phyloP scores from a whole-genome alignment of 75 land plant genomes.

The Pinus albicaulis region DNA sequence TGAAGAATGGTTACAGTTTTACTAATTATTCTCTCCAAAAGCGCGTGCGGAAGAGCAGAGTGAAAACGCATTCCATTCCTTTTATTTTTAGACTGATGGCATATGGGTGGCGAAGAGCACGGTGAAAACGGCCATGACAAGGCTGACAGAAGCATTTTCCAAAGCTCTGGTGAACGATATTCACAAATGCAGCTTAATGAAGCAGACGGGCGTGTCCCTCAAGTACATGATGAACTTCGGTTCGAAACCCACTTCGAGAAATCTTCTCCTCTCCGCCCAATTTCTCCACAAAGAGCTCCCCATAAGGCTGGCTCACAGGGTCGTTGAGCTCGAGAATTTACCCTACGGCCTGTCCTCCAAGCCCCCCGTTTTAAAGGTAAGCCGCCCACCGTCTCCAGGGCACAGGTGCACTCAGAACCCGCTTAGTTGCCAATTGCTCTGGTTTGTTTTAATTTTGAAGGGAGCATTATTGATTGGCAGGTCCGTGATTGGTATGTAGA shows the following conservation, averaged over 20 bases:
- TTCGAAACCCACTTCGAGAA: conserved; percentile 55
- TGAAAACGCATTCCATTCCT: no score
- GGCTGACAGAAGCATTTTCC: conserved; percentile 33
- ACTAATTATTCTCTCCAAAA: no score
- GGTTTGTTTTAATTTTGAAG: no score
- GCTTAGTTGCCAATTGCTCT: no score
- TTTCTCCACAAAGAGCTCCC: conserved; percentile 96
- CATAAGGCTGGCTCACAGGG: conserved; percentile 86
- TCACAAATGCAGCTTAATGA: conserved; percentile 73
- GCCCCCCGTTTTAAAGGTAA: conserved; percentile 80
- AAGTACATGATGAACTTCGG: conserved; percentile 98
- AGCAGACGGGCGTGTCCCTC: conserved; percentile 91
- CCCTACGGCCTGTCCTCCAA: conserved; percentile 90
- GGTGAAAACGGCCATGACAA: conserved; percentile 15
- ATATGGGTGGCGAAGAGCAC: background rate
- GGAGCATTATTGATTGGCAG: conserved; percentile 18
- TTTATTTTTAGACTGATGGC: no score
- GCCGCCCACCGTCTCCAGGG: no score
- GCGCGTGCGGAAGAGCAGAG: no score
- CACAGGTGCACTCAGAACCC: no score
- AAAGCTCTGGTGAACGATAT: conserved; percentile 72
- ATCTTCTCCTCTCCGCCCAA: conserved; percentile 78
- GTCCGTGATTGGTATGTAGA: conserved; percentile 96
- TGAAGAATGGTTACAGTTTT: no score
- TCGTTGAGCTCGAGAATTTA: conserved; percentile 76